Base-by-base conservation (phyloP, 805 yeast genomes). In the Nakazawaea holstii region DNA sequence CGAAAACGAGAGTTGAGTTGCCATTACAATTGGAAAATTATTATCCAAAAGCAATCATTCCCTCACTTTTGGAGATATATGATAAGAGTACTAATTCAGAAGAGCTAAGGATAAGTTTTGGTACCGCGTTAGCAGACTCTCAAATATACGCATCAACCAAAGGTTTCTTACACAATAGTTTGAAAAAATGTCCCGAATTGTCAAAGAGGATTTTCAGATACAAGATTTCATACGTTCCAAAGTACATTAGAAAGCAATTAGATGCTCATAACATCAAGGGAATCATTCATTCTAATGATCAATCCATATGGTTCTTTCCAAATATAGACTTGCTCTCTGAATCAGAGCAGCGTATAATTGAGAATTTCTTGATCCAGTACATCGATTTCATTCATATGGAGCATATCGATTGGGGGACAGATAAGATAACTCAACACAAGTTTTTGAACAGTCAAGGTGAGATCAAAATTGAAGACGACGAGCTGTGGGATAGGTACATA, bases 131-230 rank as follows among this genome's bases (percentile, higher is more conserved):
- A 31, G 64, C 66, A 10, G 72, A 67, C 50, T 64, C 66, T 6
- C 73, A 70, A 49, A 68, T 69, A 5, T 64, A 68, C 49, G 64
- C 65, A 6, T 64, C 72, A 1, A 51, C 58, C n/a, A 59, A 73
- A 47, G 69, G 68, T 1, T 65, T 63, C 43, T 43, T 69, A n/a
- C 53, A 64, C 41, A 54, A 64, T 43, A 57, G 63, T 28, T 45
- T 66, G 49, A 54, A 59, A 15, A 45, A 52, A 20, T 8, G 45
- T 7, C 52, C 51, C 5, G 46, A 47, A 35, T 46, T 52, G 4
- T 14, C 27, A n/a, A 32, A 37, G 7, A 28, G 26, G 17, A 46
- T 52, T 30, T 53, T 41, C 41, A 33, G 55, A 17, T 51, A 43
- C 42, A 48, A 48, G 35, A 42, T 46, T 8, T 40, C 45, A 4